These are phyloP conservation scores for Epichloe brachyelytri DNA, from an alignment of 2,329 filamentous ascomycete genomes.

Conservation along the genomic window DNA sequence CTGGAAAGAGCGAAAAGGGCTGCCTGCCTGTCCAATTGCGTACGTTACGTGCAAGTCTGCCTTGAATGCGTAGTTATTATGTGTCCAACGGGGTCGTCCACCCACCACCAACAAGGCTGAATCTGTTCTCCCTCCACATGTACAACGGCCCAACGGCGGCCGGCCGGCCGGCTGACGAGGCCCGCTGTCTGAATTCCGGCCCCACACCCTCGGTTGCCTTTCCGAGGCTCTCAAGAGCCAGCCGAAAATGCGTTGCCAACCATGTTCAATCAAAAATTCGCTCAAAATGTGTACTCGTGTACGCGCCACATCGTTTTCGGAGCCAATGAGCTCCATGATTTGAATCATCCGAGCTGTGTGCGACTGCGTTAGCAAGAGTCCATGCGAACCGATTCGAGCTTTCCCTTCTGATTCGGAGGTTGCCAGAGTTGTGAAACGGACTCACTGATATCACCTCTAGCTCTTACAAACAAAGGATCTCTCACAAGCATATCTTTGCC, in stretches of 20 bases:
- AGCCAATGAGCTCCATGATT: slow-evolving; percentile 47
- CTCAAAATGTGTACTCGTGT: slow-evolving; percentile 46
- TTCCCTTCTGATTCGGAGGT: background rate
- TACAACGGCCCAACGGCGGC: no score
- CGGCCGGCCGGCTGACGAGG: no score
- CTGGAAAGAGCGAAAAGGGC: background rate
- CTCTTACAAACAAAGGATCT: slow-evolving; percentile 48
- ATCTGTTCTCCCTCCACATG: no score
- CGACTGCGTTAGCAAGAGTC: background rate
- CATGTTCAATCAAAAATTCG: slow-evolving; percentile 29
- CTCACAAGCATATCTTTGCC: slow-evolving; percentile 32
- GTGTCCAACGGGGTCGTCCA: no score
- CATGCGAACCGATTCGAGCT: no score
- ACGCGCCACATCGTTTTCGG: slow-evolving; percentile 45
- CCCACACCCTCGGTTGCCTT: background rate
- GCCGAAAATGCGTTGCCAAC: background rate
- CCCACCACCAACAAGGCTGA: no score
- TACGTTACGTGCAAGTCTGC: no score
- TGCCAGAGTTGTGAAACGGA: background rate
- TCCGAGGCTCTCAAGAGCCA: background rate
- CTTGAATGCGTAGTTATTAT: no score
- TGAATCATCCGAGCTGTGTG: slow-evolving; percentile 45
- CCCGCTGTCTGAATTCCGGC: no score
- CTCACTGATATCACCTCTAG: slow-evolving; percentile 48
- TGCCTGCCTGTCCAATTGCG: no score